phyloP scores from a whole-genome alignment of 73 alveolate genomes.

The Tetrahymena thermophila region DNA sequence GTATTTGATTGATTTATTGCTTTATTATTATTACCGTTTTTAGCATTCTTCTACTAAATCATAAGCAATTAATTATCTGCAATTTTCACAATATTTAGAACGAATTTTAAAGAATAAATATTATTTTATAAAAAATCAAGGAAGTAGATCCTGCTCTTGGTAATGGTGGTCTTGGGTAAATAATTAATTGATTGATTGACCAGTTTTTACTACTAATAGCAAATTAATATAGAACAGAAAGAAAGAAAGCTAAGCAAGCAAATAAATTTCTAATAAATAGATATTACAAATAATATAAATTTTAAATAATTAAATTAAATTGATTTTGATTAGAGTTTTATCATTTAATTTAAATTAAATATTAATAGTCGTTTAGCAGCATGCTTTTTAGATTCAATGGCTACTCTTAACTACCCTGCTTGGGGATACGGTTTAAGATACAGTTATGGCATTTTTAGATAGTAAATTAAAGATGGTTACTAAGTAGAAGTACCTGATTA shows the following conservation, averaged over 20 bases:
- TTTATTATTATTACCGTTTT: background rate
- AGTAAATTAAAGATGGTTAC: constrained; percentile 89
- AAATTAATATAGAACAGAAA: background rate
- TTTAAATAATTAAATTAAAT: too few species aligned
- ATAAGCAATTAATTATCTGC: background rate
- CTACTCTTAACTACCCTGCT: constrained; percentile 96
- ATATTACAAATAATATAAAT: too few species aligned
- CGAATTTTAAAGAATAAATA: background rate
- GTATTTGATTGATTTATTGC: background rate
- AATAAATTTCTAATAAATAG: background rate
- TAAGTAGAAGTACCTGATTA: constrained; percentile 98
- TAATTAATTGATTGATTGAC: background rate
- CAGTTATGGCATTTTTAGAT: constrained; percentile 98
- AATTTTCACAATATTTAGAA: background rate
- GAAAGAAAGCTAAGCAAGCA: background rate
- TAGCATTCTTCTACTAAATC: background rate
- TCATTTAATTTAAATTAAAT: too few species aligned
- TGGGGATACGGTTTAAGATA: constrained; percentile 99
- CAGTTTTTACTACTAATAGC: background rate
- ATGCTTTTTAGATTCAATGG: constrained; percentile 97
- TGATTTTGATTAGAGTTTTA: too few species aligned
- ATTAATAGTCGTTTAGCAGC: constrained; percentile 91
- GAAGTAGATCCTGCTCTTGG: constrained; percentile 99
- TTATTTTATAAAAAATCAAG: background rate
- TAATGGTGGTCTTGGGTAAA: constrained; percentile 97